Base-by-base conservation (phyloP, 345 rosid genomes). In the Rhizophora apiculata region DNA sequence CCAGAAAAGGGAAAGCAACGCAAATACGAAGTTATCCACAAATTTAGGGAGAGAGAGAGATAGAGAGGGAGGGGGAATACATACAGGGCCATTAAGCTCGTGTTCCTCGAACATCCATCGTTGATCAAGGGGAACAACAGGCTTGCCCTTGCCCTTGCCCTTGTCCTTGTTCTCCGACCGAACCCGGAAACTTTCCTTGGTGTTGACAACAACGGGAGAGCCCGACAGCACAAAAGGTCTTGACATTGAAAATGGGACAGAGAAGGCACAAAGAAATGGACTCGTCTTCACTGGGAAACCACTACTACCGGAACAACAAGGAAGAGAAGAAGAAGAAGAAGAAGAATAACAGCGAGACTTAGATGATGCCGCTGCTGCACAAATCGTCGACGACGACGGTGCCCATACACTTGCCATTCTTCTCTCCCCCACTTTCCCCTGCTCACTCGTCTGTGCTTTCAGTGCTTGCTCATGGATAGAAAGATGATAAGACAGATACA, bases 61-160 rank as follows among this genome's bases (percentile, higher is more conserved):
- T 29, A n/a, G 13, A 8, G 19, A 5, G 13, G 37, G 27, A 36
- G 27, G 36, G 8, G 5, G 39, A 20, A 27, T 55, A 2, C 26
- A 18, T 72, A 77, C 80, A 64, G 80, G 80, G 60, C 80, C 80
- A 20, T 64, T 60, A 30, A 77, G 54, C 56, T 77, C 80, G n/a
- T 37, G 57, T 30, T 72, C 80, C 37, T 77, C 80, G 39, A 77
- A 72, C 73, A 77, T 43, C 80, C 80, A 77, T 18, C 80, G 80
- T 20, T 77, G 76, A 15, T 77, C 80, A 15, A 77, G 70, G 6
- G 80, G 80, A 18, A 77, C 62, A n/a, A 37, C 54, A 68, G 76
- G 6, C 9, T 58, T 18, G n/a, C 1, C 43, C 22, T 32, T 57
- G 21, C 62, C 37, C 9, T 58, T 18, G n/a, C 1, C 43, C 22